Conservation (phyloP, 2,329 filamentous ascomycete species). For the Elsinoe fawcettii region DNA sequence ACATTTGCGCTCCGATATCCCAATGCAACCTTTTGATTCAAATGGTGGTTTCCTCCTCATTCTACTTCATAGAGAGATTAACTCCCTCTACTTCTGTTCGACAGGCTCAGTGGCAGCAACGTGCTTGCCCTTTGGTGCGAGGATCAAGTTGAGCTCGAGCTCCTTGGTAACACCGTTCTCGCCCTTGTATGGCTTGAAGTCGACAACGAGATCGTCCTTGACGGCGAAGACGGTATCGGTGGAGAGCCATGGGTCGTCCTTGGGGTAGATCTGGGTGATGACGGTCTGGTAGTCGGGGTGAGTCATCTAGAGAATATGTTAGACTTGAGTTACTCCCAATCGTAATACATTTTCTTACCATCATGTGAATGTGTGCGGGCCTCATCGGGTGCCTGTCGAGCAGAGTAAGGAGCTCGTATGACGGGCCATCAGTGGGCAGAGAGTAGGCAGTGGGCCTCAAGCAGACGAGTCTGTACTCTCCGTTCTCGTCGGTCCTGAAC, state of each 20-base stretch:
- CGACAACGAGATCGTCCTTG: slow-evolving; percentile 52
- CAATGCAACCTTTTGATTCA: neutral
- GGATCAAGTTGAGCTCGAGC: slow-evolving; percentile 17
- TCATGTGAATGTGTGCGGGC: slow-evolving; percentile 55
- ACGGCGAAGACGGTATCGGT: slow-evolving; percentile 56
- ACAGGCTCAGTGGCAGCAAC: slow-evolving; percentile 7
- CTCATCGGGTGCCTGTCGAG: slow-evolving; percentile 54
- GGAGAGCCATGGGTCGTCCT: slow-evolving; percentile 49
- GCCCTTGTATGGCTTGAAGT: slow-evolving; percentile 46
- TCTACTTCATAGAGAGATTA: neutral
- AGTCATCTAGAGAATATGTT: slow-evolving; percentile 26
- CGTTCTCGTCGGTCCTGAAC: slow-evolving; percentile 62
- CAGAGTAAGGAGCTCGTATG: slow-evolving; percentile 44
- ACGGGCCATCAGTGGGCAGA: slow-evolving; percentile 56
- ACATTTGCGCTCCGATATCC: slow-evolving; percentile 10
- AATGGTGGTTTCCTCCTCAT: neutral
- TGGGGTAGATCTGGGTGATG: slow-evolving; percentile 52
- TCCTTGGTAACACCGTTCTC: slow-evolving; percentile 27
- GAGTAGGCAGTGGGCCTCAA: slow-evolving; percentile 67
- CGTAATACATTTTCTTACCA: slow-evolving; percentile 29
- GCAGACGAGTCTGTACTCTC: slow-evolving; percentile 67
- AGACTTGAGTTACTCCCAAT: slow-evolving; percentile 10
- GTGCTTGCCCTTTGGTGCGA: slow-evolving; percentile 15
- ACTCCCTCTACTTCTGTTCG: neutral
- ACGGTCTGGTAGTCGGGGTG: slow-evolving; percentile 50